These are phyloP conservation scores for Neurospora tetrasperma DNA, from an alignment of 495 filamentous ascomycete species.

Conservation along the genomic window DNA sequence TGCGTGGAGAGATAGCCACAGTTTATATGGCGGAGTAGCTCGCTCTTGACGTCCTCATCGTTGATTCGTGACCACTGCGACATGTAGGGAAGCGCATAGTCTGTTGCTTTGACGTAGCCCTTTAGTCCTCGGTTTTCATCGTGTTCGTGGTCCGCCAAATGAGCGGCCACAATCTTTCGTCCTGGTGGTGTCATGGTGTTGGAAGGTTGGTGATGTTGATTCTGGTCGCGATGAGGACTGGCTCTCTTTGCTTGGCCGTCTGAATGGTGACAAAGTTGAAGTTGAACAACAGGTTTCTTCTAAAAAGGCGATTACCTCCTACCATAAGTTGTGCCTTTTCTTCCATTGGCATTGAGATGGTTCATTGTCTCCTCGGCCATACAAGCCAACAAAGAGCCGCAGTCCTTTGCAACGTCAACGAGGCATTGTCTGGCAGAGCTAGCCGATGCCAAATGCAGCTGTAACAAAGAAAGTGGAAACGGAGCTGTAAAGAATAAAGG, in stretches of 20 bases:
- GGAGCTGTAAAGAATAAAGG: slow-evolving; percentile 33
- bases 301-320: not conserved
- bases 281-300: not conserved
- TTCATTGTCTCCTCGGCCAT: not conserved
- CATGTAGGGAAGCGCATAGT: slow-evolving; percentile 23
- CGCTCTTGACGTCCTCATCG: slow-evolving; percentile 5
- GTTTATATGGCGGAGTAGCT: slow-evolving; percentile 33
- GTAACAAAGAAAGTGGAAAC: slow-evolving; percentile 6
- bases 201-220: slow-evolving; percentile 24
- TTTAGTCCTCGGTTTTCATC: slow-evolving; percentile 14
- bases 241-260: not conserved
- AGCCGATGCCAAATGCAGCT: not conserved
- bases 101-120: slow-evolving; percentile 24
- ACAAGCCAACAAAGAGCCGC: slow-evolving; percentile 13
- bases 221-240: slow-evolving; percentile 22
- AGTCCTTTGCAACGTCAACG: slow-evolving; percentile 2
- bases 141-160: slow-evolving; percentile 21
- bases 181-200: slow-evolving; percentile 2
- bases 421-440: not conserved
- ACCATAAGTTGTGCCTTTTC: not conserved
- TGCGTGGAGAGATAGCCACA: slow-evolving; percentile 42
- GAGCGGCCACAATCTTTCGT: slow-evolving; percentile 4
- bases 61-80: slow-evolving; percentile 21
- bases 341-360: not conserved
- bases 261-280: not conserved